These are phyloP conservation scores for Plasmodium berghei DNA, from an alignment of 169 alveolate species.

Conservation along the genomic window DNA sequence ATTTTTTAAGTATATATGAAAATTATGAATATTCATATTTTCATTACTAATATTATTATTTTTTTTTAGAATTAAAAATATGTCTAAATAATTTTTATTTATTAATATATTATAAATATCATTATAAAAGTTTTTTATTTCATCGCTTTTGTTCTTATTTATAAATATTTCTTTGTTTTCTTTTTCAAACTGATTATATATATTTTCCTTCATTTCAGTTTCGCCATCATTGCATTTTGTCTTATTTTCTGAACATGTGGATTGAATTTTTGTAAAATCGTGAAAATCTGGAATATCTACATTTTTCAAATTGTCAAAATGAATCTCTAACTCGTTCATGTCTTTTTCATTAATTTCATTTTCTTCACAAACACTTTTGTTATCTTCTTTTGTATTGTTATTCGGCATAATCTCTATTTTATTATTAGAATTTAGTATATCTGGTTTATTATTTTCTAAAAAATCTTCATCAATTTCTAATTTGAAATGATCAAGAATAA, in stretches of 20 bases:
- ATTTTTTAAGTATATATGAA: constrained; percentile 28
- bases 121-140: constrained; percentile 1
- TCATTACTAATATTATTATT: not conserved
- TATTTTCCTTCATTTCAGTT: not conserved
- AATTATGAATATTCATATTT: not conserved
- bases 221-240: no score
- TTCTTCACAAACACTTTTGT: no score
- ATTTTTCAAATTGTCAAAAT: no score
- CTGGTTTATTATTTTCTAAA: not conserved
- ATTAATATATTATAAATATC: constrained; percentile 17
- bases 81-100: constrained; percentile 26
- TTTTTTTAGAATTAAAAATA: constrained; percentile 4
- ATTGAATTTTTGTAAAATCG: no score
- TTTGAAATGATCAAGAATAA: not conserved
- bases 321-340: no score
- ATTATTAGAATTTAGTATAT: not conserved
- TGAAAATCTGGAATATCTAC: no score
- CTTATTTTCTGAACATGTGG: no score
- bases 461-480: constrained; percentile 1
- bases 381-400: no score
- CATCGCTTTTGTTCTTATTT: not conserved
- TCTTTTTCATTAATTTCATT: no score
- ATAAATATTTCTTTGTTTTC: not conserved
- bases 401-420: no score
- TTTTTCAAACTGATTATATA: not conserved